Percentiles rank a stretch among this genome's conserved stretches.
Evolutionary conservation across 148 eudicot species (phyloP).

Genomic region (Rhododendron ferrugineum): DNA sequence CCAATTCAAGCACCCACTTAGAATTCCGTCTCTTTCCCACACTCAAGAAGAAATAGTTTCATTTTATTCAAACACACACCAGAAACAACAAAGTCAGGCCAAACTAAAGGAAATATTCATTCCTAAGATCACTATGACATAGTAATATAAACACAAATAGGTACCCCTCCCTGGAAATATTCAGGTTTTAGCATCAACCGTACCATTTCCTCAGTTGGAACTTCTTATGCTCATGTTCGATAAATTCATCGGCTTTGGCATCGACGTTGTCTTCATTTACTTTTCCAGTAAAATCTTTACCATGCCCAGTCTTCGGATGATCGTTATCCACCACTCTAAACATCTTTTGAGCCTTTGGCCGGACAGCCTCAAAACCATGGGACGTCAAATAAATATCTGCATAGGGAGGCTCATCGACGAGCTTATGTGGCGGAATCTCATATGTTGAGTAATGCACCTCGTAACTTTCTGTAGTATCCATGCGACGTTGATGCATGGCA

Average conservation of each 20-base stretch:
- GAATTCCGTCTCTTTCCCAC: background rate
- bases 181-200: background rate
- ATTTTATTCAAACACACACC: background rate
- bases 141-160: background rate
- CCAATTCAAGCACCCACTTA: too few species aligned
- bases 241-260: constrained; percentile 32
- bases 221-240: constrained; percentile 22
- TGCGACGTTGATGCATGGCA: background rate
- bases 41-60: background rate
- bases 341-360: background rate
- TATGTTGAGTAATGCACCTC: background rate
- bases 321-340: background rate
- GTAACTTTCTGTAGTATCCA: background rate
- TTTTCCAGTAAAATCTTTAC: background rate
- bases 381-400: background rate
- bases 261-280: constrained; percentile 14
- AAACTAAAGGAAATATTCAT: background rate
- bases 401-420: background rate
- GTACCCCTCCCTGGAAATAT: background rate
- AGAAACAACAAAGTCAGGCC: background rate
- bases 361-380: background rate
- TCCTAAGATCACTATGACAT: background rate
- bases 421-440: background rate
- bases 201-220: constrained; percentile 20
- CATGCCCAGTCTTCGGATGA: background rate